These are phyloP conservation scores for Phytopythium litorale DNA, from an alignment of 352 stramenopile genomes.

Conservation along the genomic window DNA sequence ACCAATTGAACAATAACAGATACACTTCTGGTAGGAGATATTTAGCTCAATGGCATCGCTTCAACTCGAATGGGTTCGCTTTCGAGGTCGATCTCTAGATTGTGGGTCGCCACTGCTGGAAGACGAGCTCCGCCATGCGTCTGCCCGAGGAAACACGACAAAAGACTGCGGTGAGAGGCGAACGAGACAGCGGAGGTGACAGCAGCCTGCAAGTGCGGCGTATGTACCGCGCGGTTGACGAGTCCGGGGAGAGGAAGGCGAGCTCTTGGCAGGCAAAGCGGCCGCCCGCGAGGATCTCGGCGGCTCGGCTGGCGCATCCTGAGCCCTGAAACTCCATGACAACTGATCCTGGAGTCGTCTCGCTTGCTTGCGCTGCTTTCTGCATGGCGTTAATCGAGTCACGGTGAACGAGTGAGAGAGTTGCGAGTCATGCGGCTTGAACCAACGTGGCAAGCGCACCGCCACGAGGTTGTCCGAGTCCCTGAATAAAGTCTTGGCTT, in stretches of 20 bases:
- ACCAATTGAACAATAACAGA: no score
- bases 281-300: constrained; percentile 16
- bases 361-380: constrained; percentile 27
- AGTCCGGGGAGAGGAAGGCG: constrained; percentile 27
- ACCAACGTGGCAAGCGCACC: constrained; percentile 9
- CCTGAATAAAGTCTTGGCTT: constrained; percentile 34
- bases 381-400: constrained; percentile 7
- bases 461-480: constrained; percentile 7
- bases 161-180: neutral
- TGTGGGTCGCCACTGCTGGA: constrained; percentile 45
- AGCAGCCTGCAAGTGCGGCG: neutral
- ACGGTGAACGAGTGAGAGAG: neutral
- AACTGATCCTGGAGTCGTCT: constrained; percentile 34
- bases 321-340: constrained; percentile 57
- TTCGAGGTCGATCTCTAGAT: constrained; percentile 14
- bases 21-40: neutral
- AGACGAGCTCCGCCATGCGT: constrained; percentile 37
- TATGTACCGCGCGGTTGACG: constrained; percentile 23
- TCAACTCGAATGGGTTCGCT: neutral
- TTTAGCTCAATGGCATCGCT: neutral
- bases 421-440: neutral
- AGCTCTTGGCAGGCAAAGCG: constrained; percentile 18
- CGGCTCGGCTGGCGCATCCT: constrained; percentile 14
- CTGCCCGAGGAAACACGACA: constrained; percentile 11
- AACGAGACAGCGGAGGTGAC: neutral